These are phyloP conservation scores for Hypoxylon lenormandii DNA, from an alignment of 495 filamentous ascomycete species.

Conservation along the genomic window DNA sequence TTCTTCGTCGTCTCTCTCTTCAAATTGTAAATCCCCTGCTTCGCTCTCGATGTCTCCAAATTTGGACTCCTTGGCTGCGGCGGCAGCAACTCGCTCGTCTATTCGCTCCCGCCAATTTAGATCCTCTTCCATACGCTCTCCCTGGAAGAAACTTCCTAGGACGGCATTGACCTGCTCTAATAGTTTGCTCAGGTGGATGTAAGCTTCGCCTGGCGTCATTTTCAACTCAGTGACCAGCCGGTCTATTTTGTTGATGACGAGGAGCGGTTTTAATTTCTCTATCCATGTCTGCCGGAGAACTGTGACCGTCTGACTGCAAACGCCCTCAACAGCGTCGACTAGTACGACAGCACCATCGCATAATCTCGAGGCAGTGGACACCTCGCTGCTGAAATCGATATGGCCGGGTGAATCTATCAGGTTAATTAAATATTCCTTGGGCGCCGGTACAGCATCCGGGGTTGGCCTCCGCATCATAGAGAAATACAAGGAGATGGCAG, in stretches of 20 bases:
- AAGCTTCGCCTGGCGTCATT: conserved; percentile 90
- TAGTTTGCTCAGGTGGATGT: conserved; percentile 86
- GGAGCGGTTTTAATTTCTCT: conserved; percentile 91
- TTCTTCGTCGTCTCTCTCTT: conserved; percentile 95
- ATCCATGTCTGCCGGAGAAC: conserved; percentile 95
- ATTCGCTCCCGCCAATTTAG: conserved; percentile 94
- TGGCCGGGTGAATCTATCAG: conserved; percentile 98
- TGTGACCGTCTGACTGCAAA: conserved; percentile 98
- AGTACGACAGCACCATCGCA: conserved; percentile 95
- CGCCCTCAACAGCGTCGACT: conserved; percentile 97
- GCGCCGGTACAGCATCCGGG: conserved; percentile 74
- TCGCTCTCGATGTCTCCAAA: conserved; percentile 64
- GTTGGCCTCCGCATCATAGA: conserved; percentile 78
- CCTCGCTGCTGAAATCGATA: conserved; percentile 98
- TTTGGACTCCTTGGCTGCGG: conserved; percentile 62
- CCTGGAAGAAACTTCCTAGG: conserved; percentile 96
- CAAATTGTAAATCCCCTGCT: conserved; percentile 73
- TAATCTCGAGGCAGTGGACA: conserved; percentile 92
- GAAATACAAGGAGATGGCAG: conserved; percentile 96
- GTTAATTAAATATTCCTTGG: conserved; percentile 94
- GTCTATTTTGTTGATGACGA: conserved; percentile 99
- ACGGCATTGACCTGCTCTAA: conserved; percentile 97
- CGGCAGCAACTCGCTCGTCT: conserved; percentile 80
- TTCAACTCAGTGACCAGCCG: conserved; percentile 90
- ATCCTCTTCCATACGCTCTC: conserved; percentile 98